Percentiles rank a stretch among this genome's conserved stretches.
phyloP scores from a whole-genome alignment of 1,139 yeast species.

The Taphrina betulina region DNA sequence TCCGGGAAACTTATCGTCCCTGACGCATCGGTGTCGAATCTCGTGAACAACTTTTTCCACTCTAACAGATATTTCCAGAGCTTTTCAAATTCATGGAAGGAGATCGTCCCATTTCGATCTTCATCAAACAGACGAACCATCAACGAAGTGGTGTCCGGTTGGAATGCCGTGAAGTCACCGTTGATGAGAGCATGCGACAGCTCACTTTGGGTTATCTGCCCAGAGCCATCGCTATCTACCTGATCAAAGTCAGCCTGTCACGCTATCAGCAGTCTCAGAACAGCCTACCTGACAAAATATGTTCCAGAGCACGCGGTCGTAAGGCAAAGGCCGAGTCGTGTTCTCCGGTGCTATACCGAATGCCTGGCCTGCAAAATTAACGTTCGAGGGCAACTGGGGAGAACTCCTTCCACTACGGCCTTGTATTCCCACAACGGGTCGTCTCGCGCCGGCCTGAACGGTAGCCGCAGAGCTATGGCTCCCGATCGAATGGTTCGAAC shows the following conservation, averaged over 20 bases:
- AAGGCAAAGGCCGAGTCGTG: conserved; percentile 9
- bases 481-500: background rate
- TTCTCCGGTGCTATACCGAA: conserved; percentile 23
- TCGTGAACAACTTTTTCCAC: conserved; percentile 66
- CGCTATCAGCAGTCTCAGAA: too few relatives aligned
- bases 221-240: conserved; percentile 32
- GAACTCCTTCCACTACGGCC: background rate
- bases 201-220: conserved; percentile 21
- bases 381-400: conserved; percentile 2
- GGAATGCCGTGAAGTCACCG: conserved; percentile 22
- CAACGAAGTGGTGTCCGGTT: conserved; percentile 17
- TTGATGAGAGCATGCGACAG: conserved; percentile 19
- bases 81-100: conserved; percentile 40
- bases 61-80: conserved; percentile 70
- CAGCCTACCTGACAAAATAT: conserved; percentile 27
- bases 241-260: too few relatives aligned
- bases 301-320: conserved; percentile 27
- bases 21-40: conserved; percentile 60
- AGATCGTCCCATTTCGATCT: conserved; percentile 27
- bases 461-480: too few relatives aligned
- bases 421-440: conserved; percentile 23
- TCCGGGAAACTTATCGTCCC: conserved; percentile 70
- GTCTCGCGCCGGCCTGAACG: background rate
- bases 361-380: conserved; percentile 25
- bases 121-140: conserved; percentile 27